These are phyloP conservation scores for Alectoria sarmentosa DNA, from an alignment of 495 filamentous ascomycete genomes.

Conservation along the genomic window DNA sequence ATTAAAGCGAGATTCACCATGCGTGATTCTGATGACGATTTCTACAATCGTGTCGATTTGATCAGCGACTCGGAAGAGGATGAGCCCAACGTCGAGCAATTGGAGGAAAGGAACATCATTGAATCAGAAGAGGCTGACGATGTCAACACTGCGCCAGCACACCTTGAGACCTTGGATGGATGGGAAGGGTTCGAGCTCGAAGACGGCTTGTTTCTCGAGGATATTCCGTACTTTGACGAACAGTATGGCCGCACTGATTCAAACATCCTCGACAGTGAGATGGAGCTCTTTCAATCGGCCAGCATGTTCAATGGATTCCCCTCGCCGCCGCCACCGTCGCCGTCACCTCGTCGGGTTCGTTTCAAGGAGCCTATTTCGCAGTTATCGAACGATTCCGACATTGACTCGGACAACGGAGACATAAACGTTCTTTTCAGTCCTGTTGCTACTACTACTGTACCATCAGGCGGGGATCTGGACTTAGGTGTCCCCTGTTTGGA, in stretches of 20 bases:
- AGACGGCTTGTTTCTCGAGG: slow-evolving; percentile 41
- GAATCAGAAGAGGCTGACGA: slow-evolving; percentile 44
- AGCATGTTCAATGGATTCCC: background rate
- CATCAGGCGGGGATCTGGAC: slow-evolving; percentile 37
- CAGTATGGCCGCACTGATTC: slow-evolving; percentile 26
- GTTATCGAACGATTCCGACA: slow-evolving; percentile 4
- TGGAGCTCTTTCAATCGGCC: slow-evolving; percentile 30
- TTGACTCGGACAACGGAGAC: slow-evolving; percentile 12
- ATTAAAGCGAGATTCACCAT: background rate
- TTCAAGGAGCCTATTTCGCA: slow-evolving; percentile 20
- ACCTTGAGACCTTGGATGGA: slow-evolving; percentile 29
- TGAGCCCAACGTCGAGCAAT: slow-evolving; percentile 61
- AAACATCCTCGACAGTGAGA: slow-evolving; percentile 42
- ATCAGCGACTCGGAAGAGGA: slow-evolving; percentile 73
- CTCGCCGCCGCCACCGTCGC: background rate
- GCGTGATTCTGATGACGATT: slow-evolving; percentile 49
- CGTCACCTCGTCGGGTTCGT: slow-evolving; percentile 19
- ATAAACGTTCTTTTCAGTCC: slow-evolving; percentile 16
- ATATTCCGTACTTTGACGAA: slow-evolving; percentile 46
- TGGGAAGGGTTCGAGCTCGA: slow-evolving; percentile 57
- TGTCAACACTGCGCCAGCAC: slow-evolving; percentile 32
- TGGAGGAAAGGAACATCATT: slow-evolving; percentile 68
- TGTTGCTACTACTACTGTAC: slow-evolving; percentile 17
- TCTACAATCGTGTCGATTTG: slow-evolving; percentile 66
- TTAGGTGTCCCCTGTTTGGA: slow-evolving; percentile 27